phyloP scores from a whole-genome alignment of 208 protist species.

The Leishmania amazonensis region DNA sequence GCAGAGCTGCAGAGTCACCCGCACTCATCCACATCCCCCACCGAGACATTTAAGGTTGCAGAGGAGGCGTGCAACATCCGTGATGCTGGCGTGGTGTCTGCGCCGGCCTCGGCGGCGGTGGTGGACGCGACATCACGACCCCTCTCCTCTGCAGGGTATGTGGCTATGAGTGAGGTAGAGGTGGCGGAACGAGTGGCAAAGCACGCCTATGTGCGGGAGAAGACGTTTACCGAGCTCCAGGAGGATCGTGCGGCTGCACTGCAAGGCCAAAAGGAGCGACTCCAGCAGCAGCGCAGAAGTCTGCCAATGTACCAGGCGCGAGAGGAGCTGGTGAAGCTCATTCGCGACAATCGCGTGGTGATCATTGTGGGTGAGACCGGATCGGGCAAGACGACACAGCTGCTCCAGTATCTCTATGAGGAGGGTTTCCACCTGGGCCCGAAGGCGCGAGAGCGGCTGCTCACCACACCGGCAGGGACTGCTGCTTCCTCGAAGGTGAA shows the following conservation, averaged over 20 bases:
- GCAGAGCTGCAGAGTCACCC: constrained; percentile 7
- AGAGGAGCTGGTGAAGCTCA: constrained; percentile 85
- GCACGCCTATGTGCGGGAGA: constrained; percentile 73
- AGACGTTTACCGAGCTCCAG: constrained; percentile 65
- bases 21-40: not conserved
- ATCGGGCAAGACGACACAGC: constrained; percentile 93
- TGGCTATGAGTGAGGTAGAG: constrained; percentile 55
- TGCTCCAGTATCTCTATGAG: constrained; percentile 91
- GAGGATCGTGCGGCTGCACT: constrained; percentile 43
- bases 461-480: not conserved
- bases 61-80: not conserved
- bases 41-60: not conserved
- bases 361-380: constrained; percentile 96
- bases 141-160: constrained; percentile 32
- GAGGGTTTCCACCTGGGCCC: constrained; percentile 64
- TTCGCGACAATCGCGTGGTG: constrained; percentile 76
- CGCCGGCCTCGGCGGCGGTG: not conserved
- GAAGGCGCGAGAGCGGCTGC: not conserved
- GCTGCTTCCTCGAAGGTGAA: not conserved
- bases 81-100: not conserved
- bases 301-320: constrained; percentile 96
- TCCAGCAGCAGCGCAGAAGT: constrained; percentile 66
- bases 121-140: not conserved
- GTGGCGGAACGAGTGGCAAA: constrained; percentile 61
- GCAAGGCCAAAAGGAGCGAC: constrained; percentile 34